Conservation (phyloP, 495 filamentous ascomycete species). For the Penicillium cosmopolitanum region DNA sequence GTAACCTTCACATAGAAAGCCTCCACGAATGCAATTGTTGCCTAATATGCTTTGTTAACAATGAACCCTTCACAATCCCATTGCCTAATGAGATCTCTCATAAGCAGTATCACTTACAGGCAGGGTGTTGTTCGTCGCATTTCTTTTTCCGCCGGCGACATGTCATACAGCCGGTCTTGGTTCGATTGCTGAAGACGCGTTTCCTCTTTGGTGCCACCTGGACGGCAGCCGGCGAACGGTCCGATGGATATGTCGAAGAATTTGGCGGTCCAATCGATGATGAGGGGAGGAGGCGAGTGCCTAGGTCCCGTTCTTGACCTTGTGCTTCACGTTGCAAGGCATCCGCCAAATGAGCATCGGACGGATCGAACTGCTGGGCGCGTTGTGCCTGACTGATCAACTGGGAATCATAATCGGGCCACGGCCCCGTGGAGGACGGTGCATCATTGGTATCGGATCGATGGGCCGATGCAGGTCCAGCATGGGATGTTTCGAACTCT, state of each 20-base stretch:
- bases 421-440: slow-evolving; percentile 36
- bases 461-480: slow-evolving; percentile 27
- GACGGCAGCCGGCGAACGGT: slow-evolving; percentile 42
- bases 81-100: too few species aligned
- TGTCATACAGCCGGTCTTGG: slow-evolving; percentile 96
- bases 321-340: slow-evolving; percentile 55
- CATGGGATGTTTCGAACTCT: slow-evolving; percentile 33
- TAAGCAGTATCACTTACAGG: slow-evolving; percentile 62
- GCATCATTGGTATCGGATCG: slow-evolving; percentile 39
- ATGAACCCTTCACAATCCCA: too few species aligned
- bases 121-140: slow-evolving; percentile 93
- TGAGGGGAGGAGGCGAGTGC: slow-evolving; percentile 36
- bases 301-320: slow-evolving; percentile 42
- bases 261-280: slow-evolving; percentile 29
- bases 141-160: slow-evolving; percentile 97
- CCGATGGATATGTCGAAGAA: slow-evolving; percentile 43
- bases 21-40: slow-evolving; percentile 89
- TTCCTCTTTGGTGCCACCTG: slow-evolving; percentile 81
- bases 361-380: slow-evolving; percentile 53
- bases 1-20: slow-evolving; percentile 95
- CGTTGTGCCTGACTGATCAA: slow-evolving; percentile 47
- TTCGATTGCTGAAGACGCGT: slow-evolving; percentile 91
- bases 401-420: slow-evolving; percentile 49
- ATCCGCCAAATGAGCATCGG: slow-evolving; percentile 53
- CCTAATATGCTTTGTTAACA: slow-evolving; percentile 51